Evolutionary conservation across 192 early-diverging fungal species (phyloP).

Genomic region (Jimgerdemannia flammicorona): DNA sequence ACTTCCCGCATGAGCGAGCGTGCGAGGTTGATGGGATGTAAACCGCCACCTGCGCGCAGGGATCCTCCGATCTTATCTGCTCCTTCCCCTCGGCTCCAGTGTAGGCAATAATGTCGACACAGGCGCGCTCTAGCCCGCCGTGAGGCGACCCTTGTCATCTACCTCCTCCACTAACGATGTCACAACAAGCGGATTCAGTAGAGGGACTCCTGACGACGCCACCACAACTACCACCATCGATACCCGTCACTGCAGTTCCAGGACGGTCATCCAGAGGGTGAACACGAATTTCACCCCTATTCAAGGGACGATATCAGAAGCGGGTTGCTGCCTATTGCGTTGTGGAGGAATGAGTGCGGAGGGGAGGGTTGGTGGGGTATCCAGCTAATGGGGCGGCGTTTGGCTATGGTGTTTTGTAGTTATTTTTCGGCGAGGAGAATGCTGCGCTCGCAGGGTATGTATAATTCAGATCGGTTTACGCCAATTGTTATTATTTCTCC

Average conservation of each 20-base stretch:
- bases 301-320: background rate
- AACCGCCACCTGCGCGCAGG: too few species aligned
- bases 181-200: background rate
- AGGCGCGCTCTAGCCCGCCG: too few species aligned
- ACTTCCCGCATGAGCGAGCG: too few species aligned
- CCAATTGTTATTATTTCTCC: too few species aligned
- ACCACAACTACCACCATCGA: background rate
- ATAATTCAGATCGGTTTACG: too few species aligned
- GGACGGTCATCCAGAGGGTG: background rate
- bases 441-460: background rate
- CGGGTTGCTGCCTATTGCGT: background rate
- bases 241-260: background rate
- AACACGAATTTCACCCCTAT: background rate
- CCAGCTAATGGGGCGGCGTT: background rate
- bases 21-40: too few species aligned
- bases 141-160: too few species aligned
- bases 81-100: background rate
- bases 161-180: too few species aligned
- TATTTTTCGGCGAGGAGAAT: background rate
- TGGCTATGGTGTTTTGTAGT: background rate
- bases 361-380: background rate
- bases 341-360: background rate
- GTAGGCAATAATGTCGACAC: background rate
- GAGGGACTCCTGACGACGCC: background rate
- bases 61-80: background rate